Conservation (phyloP, 345 rosid species). For the Pistacia integerrima region DNA sequence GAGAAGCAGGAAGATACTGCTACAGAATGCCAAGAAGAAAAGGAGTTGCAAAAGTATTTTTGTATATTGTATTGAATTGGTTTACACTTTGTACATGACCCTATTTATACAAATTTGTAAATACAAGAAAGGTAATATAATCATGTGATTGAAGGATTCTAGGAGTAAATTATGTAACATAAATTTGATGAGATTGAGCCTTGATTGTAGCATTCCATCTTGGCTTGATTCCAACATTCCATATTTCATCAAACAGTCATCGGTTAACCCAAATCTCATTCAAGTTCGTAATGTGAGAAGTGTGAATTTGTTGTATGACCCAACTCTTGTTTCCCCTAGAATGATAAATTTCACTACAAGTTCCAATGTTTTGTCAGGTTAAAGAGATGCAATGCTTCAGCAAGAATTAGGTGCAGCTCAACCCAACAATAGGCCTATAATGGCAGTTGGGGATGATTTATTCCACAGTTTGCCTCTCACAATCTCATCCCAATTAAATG, state of each 20-base stretch:
- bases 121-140: too few relatives aligned
- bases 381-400: conserved; percentile 28
- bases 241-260: neutral
- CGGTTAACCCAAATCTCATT: conserved; percentile 35
- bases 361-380: conserved; percentile 12
- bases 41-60: too few relatives aligned
- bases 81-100: too few relatives aligned
- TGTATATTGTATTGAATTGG: too few relatives aligned
- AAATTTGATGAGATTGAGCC: too few relatives aligned
- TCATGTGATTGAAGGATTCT: too few relatives aligned
- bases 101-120: too few relatives aligned
- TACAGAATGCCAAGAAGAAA: too few relatives aligned
- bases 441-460: conserved; percentile 10
- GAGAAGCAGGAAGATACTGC: too few relatives aligned
- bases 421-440: conserved; percentile 6
- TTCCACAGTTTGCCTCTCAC: conserved; percentile 25
- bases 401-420: conserved; percentile 16
- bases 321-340: conserved; percentile 21
- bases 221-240: too few relatives aligned
- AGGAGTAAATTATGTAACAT: too few relatives aligned
- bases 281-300: conserved; percentile 31
- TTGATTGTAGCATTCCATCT: too few relatives aligned
- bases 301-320: conserved; percentile 26
- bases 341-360: conserved; percentile 24
- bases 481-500: conserved; percentile 18